Percentiles rank a stretch among this genome's conserved stretches.
Evolutionary conservation across 2,329 filamentous ascomycete species (phyloP).

Genomic region (Zymoseptoria passerinii): DNA sequence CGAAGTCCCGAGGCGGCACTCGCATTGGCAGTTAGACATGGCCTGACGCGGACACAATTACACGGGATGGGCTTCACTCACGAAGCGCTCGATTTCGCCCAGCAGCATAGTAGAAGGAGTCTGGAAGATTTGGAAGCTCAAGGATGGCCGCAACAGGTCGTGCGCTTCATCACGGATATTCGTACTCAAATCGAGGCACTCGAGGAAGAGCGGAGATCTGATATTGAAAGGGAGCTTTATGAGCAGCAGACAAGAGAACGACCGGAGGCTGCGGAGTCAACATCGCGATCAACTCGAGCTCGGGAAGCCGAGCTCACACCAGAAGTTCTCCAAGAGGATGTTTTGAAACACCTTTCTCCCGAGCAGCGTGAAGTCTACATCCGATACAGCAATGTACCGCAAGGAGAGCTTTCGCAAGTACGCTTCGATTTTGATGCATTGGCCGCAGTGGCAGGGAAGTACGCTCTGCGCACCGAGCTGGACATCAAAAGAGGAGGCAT

Average conservation of each 20-base stretch:
- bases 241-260: background rate
- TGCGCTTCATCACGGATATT: constrained; percentile 15
- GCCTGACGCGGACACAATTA: constrained; percentile 12
- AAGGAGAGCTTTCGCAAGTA: constrained; percentile 11
- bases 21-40: constrained; percentile 18
- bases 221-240: constrained; percentile 5
- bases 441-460: constrained; percentile 10
- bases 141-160: constrained; percentile 18
- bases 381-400: constrained; percentile 9
- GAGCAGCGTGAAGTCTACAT: constrained; percentile 6
- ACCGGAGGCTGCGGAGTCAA: background rate
- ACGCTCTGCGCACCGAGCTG: constrained; percentile 12
- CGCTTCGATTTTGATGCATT: constrained; percentile 12
- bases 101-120: constrained; percentile 14
- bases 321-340: constrained; percentile 5
- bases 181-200: constrained; percentile 11
- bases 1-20: constrained; percentile 23
- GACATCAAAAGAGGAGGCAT: constrained; percentile 25
- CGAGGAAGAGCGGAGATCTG: constrained; percentile 8
- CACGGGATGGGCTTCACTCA: constrained; percentile 14
- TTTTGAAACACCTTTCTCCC: constrained; percentile 6
- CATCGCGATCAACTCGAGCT: background rate
- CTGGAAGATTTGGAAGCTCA: constrained; percentile 20
- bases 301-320: constrained; percentile 6
- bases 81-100: constrained; percentile 22